Conservation (phyloP, 2,329 filamentous ascomycete genomes). For the Neopestalotiopsis clavispora region DNA sequence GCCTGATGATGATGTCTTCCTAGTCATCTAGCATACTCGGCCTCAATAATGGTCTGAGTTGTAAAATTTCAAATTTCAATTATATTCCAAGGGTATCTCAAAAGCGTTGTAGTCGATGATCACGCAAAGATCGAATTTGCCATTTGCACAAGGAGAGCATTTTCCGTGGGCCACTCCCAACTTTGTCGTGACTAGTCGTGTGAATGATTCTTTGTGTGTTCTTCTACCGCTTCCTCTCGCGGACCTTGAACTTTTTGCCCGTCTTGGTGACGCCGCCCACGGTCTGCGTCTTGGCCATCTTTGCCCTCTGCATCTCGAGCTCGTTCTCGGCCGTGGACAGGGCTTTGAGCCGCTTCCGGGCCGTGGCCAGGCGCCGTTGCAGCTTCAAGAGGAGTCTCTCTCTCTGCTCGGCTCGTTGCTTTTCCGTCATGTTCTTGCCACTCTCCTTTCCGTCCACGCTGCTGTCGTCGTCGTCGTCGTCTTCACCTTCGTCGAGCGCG, state of each 20-base stretch:
- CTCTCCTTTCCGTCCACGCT: constrained; percentile 42
- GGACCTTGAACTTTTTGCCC: constrained; percentile 67
- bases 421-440: constrained; percentile 36
- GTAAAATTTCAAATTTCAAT: constrained; percentile 14
- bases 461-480: constrained; percentile 40
- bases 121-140: neutral
- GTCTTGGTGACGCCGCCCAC: constrained; percentile 62
- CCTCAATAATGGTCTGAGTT: neutral
- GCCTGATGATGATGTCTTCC: neutral
- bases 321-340: constrained; percentile 61
- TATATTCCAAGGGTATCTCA: constrained; percentile 22
- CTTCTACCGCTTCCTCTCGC: constrained; percentile 62
- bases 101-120: neutral
- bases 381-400: constrained; percentile 50
- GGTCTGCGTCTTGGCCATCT: constrained; percentile 69
- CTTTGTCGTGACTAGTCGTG: neutral
- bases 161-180: constrained; percentile 5
- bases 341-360: constrained; percentile 58
- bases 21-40: neutral
- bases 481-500: constrained; percentile 23
- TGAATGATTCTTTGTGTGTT: neutral
- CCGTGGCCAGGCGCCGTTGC: constrained; percentile 51
- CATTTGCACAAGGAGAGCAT: neutral
- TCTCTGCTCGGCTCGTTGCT: constrained; percentile 43
- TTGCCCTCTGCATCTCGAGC: constrained; percentile 63